Evolutionary conservation across 2,329 filamentous ascomycete species (phyloP).

Genomic region (Hymenoscyphus fraxineus): DNA sequence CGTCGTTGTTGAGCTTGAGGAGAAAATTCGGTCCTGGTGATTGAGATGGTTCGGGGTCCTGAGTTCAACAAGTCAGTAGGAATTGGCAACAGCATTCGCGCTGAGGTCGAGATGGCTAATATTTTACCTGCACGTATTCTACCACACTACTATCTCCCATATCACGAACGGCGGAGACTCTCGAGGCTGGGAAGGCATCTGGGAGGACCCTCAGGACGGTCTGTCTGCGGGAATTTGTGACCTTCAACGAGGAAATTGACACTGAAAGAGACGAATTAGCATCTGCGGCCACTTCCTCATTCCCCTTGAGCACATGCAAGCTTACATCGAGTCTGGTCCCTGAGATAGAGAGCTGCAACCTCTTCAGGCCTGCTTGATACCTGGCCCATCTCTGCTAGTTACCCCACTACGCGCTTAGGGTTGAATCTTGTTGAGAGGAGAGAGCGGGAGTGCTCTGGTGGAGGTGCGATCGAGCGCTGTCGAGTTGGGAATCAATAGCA

Average conservation of each 20-base stretch:
- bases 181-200: constrained; percentile 81
- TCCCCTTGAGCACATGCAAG: constrained; percentile 27
- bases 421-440: neutral
- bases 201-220: constrained; percentile 74
- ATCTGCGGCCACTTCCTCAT: constrained; percentile 15
- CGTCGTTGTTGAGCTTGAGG: constrained; percentile 81
- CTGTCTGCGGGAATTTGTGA: constrained; percentile 76
- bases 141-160: constrained; percentile 70
- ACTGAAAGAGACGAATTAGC: constrained; percentile 51
- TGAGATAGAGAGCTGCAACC: constrained; percentile 72
- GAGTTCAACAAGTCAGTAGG: constrained; percentile 18
- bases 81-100: constrained; percentile 8
- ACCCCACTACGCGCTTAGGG: constrained; percentile 29
- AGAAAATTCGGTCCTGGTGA: constrained; percentile 66
- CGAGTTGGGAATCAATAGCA: constrained; percentile 26
- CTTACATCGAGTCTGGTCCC: constrained; percentile 89
- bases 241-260: constrained; percentile 75
- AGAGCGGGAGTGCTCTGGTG: constrained; percentile 5
- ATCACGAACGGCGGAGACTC: constrained; percentile 69
- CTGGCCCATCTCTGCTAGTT: constrained; percentile 69
- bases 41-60: constrained; percentile 72
- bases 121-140: constrained; percentile 82
- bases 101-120: constrained; percentile 6
- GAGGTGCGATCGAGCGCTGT: constrained; percentile 28
- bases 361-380: constrained; percentile 87